Evolutionary conservation across 1,284 basidiomycete species (phyloP), one percentile per base, ranked within the genome.

Genomic region (Malassezia obtusa): DNA sequence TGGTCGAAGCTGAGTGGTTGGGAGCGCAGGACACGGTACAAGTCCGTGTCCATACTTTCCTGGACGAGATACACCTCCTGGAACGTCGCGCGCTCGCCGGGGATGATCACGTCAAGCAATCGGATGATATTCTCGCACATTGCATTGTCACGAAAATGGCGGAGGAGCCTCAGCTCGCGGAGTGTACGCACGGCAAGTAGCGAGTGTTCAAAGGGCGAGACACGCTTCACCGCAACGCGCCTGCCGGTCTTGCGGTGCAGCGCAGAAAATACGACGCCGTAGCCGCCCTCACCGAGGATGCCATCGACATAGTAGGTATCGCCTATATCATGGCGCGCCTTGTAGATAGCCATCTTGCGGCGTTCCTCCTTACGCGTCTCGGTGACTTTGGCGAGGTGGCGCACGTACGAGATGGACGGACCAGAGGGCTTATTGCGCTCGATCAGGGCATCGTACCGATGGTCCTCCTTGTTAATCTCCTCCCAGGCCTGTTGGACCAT

Each of bases 21-120:
- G 0, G 86, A 87, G 40, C 85, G 80, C 60, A 90, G 87, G 35
- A 90, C 87, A 50, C 87, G 82, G 72, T 90, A 86, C 65, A 90
- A 77, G 73, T 89, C 87, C 56, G 67, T 58, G 61, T 90, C 88
- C 88, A 90, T 90, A 49, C 89, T 79, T 74, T 89, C 88, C 75
- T 88, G 83, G 40, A 68, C 63, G 28, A 68, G 49, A 43, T 67
- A 68, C 39, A 67, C 61, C 48, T 68, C 65, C 9, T 60, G 48
- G 50, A 62, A 68, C 15, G 38, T 33, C 11, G 58, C 58, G 15
- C 50, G 40, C 14, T 54, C 49, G 12, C 57, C 50, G 5, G 66
- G 63, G 30, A 62, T 59, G 26, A 67, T 58, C 26, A 64, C 61
- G 53, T 68, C 66, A 22, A 67, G 48, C 11, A 65, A 53, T 5